Evolutionary conservation across 345 rosid species (phyloP).

Genomic region (Linum tenue): DNA sequence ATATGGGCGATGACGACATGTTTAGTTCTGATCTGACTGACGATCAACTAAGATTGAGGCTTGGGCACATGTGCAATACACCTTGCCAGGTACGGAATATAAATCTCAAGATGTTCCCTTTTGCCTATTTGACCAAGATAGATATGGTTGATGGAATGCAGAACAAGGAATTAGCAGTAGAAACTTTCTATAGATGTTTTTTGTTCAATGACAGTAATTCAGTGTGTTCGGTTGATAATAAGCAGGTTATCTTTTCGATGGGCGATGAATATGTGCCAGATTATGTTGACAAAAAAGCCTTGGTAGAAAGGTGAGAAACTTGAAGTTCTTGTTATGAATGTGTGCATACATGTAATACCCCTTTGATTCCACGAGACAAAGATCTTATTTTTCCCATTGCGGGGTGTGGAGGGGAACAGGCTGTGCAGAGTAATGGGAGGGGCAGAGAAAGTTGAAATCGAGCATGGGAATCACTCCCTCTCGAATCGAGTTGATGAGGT

Average conservation of each 20-base stretch:
- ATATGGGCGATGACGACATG: conserved; percentile 97
- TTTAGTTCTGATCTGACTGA: conserved; percentile 97
- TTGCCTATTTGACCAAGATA: too few species aligned
- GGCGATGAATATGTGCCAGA: conserved; percentile 84
- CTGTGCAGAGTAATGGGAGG: conserved; percentile 94
- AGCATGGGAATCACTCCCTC: conserved; percentile 87
- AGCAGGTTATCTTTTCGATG: conserved; percentile 87
- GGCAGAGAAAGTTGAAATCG: conserved; percentile 82
- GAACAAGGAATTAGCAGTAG: too few species aligned
- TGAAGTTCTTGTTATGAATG: neutral
- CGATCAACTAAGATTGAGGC: conserved; percentile 78
- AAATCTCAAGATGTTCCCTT: neutral
- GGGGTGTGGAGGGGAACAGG: conserved; percentile 26
- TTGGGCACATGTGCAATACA: conserved; percentile 84
- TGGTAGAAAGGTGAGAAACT: conserved; percentile 58
- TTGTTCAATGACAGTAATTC: neutral
- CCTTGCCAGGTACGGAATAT: conserved; percentile 71
- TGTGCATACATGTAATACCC: neutral
- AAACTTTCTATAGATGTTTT: too few species aligned
- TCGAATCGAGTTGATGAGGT: conserved; percentile 75
- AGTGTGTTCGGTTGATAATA: neutral
- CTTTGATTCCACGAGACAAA: too few species aligned
- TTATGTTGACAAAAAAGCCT: conserved; percentile 75
- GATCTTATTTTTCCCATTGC: too few species aligned
- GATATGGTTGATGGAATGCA: too few species aligned